A percentile compares a stretch with the other conserved stretches of the same genome.
Conservation (phyloP, 371 early-diverging fungal species). For the Quaeritorhiza haematococci region DNA sequence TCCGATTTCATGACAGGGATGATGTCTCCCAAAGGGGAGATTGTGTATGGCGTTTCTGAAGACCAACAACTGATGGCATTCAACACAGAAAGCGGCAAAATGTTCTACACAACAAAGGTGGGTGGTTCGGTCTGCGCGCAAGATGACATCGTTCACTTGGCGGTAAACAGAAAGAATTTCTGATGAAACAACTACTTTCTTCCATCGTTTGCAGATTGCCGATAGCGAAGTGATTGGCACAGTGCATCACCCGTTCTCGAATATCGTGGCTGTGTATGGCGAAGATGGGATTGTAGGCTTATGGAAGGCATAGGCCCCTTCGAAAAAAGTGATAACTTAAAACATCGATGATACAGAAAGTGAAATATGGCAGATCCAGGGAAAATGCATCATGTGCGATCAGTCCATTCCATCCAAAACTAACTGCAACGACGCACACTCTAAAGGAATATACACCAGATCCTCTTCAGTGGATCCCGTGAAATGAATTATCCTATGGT, state of each 20-base stretch:
- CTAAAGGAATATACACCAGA: constrained; percentile 75
- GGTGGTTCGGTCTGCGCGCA: not conserved
- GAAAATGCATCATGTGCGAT: no score
- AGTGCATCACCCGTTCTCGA: constrained; percentile 67
- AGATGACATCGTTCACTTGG: no score
- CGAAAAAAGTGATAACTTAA: no score
- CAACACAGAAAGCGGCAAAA: constrained; percentile 47
- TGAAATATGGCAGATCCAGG: no score
- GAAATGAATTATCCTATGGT: constrained; percentile 79
- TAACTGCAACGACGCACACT: constrained; percentile 49
- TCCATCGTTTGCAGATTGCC: constrained; percentile 21
- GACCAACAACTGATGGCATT: constrained; percentile 20
- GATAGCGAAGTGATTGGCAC: constrained; percentile 67
- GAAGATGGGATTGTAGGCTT: constrained; percentile 51
- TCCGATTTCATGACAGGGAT: constrained; percentile 62
- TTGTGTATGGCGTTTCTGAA: constrained; percentile 67
- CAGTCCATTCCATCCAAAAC: constrained; percentile 61
- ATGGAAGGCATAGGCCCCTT: constrained; percentile 25
- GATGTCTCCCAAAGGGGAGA: constrained; percentile 69
- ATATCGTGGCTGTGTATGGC: constrained; percentile 62
- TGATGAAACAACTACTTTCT: constrained; percentile 2
- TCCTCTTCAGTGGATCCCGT: constrained; percentile 62
- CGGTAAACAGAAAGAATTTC: constrained; percentile 10
- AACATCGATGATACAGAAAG: no score
- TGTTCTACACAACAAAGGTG: constrained; percentile 54